Base-by-base conservation (phyloP, 805 yeast genomes). In the Nakazawaea wickerhamii region DNA sequence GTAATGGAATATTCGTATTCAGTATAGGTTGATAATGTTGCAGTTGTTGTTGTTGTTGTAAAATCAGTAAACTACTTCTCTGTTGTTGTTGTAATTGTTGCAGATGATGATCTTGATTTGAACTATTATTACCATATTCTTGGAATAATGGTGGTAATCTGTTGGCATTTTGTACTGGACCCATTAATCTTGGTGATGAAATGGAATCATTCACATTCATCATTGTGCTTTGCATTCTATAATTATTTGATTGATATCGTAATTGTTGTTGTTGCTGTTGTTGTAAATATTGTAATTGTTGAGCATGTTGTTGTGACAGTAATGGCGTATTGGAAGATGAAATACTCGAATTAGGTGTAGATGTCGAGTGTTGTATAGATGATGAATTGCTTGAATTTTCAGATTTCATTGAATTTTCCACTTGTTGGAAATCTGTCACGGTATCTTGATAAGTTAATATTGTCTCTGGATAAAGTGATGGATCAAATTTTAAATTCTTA, bases 391-490 rank as follows among this genome's bases (percentile, higher is more conserved):
- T 4, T 20, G 33, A 17, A 26, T 21, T n/a, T 18, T 30, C 41
- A 10, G 20, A 5, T 31, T 21, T 38, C 36, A 30, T 20, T 5
- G 30, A 21, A 17, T 14, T 28, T 20, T 34, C 39, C 13, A 26
- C 44, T 20, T 36, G 45, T 19, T 30, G 40, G 28, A 33, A 38
- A 30, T 43, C 46, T 1, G 46, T 35, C 6, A 38, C 15, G 7
- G 40, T 38, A 20, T 43, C 46, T 26, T 45, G 48, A 21, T 49
- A 46, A 18, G 40, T 39, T 3, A 45, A 17, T 25, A 49, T 41
- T 14, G 36, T 19, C 9, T 49, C 45, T n/a, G 63, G 61, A 38
- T 58, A 59, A 6, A 53, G 41, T 1, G 30, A 25, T 15, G 23
- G 46, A 15, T 53, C 53, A 23, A 55, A 48, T 11, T 32, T 23